Evolutionary conservation across 1,284 basidiomycete genomes (phyloP), one percentile per base, ranked within the genome.

Genomic region (Entoloma clypeatum): DNA sequence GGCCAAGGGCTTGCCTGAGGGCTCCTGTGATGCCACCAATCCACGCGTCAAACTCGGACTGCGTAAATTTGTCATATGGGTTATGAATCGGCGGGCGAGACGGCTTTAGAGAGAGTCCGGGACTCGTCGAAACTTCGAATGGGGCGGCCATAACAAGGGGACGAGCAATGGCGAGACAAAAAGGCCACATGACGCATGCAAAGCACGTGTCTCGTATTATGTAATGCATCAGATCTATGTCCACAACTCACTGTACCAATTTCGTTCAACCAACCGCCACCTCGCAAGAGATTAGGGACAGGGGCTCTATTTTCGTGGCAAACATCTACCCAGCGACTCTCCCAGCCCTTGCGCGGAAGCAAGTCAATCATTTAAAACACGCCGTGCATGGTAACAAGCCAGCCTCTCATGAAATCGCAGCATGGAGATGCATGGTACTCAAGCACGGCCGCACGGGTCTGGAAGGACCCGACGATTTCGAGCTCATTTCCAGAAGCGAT

Each of bases 361-460:
- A 67, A 13, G 57, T 75, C 13, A 62, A 68, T 27, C 69, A 84
- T 52, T 60, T 79, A 25, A 72, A 70, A 44, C 58, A 74, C 43
- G 71, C 79, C 37, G 54, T 74, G 1, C 79, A 84, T 52, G 69
- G 65, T 5, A 48, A 64, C 16, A 75, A 71, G 33, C 73, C 70
- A 16, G 77, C 84, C n/a, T 65, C 77, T 25, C 77, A 91, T 57
- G 75, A 87, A 60, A 80, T 88, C 41, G 62, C 74, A 35, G 83
- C 81, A 9, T 84, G 84, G 81, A 69, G 90, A 44, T 81, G 80
- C 54, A 86, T 91, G 77, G 69, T 72, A 1, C 63, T 86, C 41
- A 86, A 82, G 61, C 54, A 66, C 4, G 83, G 81, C 6, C 71
- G 70, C 49, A 79, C 75, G 9, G 86, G 87, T 1, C 62, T 86